Base-by-base conservation (phyloP, 345 rosid species). In the Eucalyptus erythrocorys region DNA sequence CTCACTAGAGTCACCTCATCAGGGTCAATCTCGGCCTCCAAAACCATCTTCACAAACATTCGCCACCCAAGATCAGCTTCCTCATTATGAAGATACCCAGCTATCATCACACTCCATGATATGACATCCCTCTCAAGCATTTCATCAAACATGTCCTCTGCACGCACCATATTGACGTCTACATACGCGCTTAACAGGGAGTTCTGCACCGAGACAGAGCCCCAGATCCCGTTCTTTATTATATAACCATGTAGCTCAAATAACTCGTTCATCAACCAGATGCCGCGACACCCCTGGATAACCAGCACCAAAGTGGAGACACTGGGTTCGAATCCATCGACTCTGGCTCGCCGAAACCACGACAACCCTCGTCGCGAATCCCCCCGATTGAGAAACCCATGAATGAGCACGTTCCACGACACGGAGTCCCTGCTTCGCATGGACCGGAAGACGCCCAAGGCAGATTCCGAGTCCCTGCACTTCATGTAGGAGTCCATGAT, bases 391-490 rank as follows among this genome's bases (percentile, higher is more conserved):
- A 95, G 93, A 86, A 92, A 87, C 76, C 97, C 96, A 42, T 92
- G 91, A 61, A 95, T 90, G 76, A 97, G 85, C 49, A 94, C 92
- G 86, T 96, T 97, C 97, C 98, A 96, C 88, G 97, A 92, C 87
- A 97, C 92, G 7, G 96, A 96, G 87, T 97, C 97, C 84, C 88
- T 89, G 86, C 43, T 87, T 48, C 10, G 86, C 95, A 92, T 87
- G 90, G 45, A 90, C 87, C 88, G 57, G 88, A 97, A 96, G 32
- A 89, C 87, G 57, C 90, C 88, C 87, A 89, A 34, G 17, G 97
- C 95, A 13, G 94, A 91, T 68, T 89, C 88, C 85, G 90, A 87
- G 89, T 94, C 93, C 22, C 92, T 92, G 88, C 91, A 87, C 92
- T 96, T 95, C 85, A 91, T 48, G 92, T 96, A 97, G 49, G 94